phyloP scores from a whole-genome alignment of 2,329 filamentous ascomycete species.

The Curvularia verruculosa region DNA sequence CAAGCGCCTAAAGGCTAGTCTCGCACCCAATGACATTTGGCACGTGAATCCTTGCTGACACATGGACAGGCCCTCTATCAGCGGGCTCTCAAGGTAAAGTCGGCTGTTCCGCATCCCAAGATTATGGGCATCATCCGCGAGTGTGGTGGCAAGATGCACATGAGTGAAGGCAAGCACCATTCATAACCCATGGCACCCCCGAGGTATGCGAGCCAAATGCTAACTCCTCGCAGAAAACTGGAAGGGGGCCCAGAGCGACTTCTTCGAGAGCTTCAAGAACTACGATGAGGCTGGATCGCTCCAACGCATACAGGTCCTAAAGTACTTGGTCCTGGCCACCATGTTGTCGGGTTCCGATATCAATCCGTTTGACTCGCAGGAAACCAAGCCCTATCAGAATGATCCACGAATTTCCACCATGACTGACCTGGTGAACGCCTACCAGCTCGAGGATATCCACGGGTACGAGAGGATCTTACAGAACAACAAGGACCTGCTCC shows the following conservation, averaged over 20 bases:
- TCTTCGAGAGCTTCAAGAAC: slow-evolving; percentile 98
- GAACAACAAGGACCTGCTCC: slow-evolving; percentile 84
- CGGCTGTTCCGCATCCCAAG: slow-evolving; percentile 97
- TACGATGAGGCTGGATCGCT: slow-evolving; percentile 97
- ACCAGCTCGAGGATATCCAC: slow-evolving; percentile 93
- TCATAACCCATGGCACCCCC: slow-evolving; percentile 12
- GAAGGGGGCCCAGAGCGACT: slow-evolving; percentile 95
- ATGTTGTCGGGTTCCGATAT: slow-evolving; percentile 99
- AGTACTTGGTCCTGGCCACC: slow-evolving; percentile 93
- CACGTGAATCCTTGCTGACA: slow-evolving; percentile 32
- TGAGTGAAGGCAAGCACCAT: slow-evolving; percentile 73
- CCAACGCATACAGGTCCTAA: slow-evolving; percentile 95
- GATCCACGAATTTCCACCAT: slow-evolving; percentile 95
- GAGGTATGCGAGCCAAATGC: slow-evolving; percentile 23
- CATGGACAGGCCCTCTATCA: slow-evolving; percentile 74
- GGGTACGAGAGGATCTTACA: slow-evolving; percentile 87
- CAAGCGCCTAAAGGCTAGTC: slow-evolving; percentile 81
- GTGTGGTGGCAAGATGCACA: slow-evolving; percentile 99
- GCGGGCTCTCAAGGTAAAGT: slow-evolving; percentile 86
- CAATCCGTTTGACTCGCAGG: slow-evolving; percentile 98
- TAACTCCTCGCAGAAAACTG: slow-evolving; percentile 74
- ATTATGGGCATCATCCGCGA: slow-evolving; percentile 99
- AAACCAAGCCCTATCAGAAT: slow-evolving; percentile 97
- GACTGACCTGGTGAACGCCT: slow-evolving; percentile 96
- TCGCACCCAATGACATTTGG: slow-evolving; percentile 22